These are phyloP conservation scores for Talaromyces islandicus DNA, from an alignment of 2,329 filamentous ascomycete genomes.

Conservation along the genomic window DNA sequence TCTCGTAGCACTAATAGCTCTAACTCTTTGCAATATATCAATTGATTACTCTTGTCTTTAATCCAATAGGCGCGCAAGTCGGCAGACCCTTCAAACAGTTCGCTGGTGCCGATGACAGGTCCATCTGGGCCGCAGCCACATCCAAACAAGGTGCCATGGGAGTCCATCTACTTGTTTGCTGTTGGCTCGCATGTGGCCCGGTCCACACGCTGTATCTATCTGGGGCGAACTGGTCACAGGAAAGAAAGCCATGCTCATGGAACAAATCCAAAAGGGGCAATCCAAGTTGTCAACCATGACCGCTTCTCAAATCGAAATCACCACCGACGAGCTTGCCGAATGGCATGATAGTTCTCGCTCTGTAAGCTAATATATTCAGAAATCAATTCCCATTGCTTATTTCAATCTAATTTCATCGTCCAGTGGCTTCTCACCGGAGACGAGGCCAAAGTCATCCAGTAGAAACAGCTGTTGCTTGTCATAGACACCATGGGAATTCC, in stretches of 20 bases:
- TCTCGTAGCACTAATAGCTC: not conserved
- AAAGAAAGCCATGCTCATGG: not conserved
- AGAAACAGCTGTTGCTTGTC: not conserved
- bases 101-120: conserved; percentile 15
- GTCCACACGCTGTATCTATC: conserved; percentile 22
- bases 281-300: not conserved
- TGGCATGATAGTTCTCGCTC: conserved; percentile 3
- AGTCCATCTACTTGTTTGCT: conserved; percentile 31
- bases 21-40: not conserved
- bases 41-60: not conserved
- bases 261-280: not conserved
- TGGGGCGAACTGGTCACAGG: conserved; percentile 26
- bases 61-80: not conserved
- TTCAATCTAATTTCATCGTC: not conserved
- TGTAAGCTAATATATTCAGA: not conserved
- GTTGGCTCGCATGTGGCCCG: conserved; percentile 21
- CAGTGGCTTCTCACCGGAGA: not conserved
- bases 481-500: not conserved
- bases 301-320: not conserved
- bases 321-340: not conserved
- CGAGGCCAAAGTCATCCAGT: not conserved
- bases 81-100: conserved; percentile 5
- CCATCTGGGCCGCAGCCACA: conserved; percentile 18
- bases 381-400: not conserved
- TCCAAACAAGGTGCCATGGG: conserved; percentile 23